Percentiles rank a stretch among this genome's conserved stretches.
Conservation (phyloP, 768 basidiomycete genomes). For the Rhizopogon rudus region DNA sequence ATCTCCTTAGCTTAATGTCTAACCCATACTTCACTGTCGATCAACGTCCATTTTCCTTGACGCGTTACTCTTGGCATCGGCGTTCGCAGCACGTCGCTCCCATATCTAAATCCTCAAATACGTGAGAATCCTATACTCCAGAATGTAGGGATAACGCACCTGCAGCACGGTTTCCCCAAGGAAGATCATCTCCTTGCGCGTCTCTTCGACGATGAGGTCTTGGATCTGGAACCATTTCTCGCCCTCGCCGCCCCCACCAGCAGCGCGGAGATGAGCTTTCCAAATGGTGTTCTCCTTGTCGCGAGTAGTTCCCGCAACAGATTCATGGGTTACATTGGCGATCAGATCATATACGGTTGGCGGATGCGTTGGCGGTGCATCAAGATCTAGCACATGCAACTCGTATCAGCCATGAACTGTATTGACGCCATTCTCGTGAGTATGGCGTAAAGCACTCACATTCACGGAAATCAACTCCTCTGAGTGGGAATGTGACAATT, state of each 20-base stretch:
- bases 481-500: constrained; percentile 93
- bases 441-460: constrained; percentile 52
- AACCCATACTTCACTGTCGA: constrained; percentile 13
- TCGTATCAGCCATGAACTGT: constrained; percentile 20
- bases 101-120: constrained; percentile 44
- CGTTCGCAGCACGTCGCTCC: constrained; percentile 43
- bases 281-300: constrained; percentile 90
- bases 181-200: constrained; percentile 97
- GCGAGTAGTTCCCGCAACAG: constrained; percentile 91
- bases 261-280: constrained; percentile 84
- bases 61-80: constrained; percentile 11
- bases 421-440: constrained; percentile 17
- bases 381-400: constrained; percentile 56
- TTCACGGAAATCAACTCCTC: constrained; percentile 87
- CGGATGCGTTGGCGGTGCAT: constrained; percentile 53
- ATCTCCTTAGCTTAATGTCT: constrained; percentile 18
- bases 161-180: constrained; percentile 95
- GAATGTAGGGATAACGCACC: constrained; percentile 37
- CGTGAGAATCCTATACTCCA: constrained; percentile 8
- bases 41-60: constrained; percentile 27
- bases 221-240: constrained; percentile 98
- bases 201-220: constrained; percentile 94
- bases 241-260: constrained; percentile 68
- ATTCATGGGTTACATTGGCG: constrained; percentile 93
- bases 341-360: constrained; percentile 87